These are phyloP conservation scores for Blastomyces silverae DNA, from an alignment of 2,329 filamentous ascomycete genomes.

Conservation along the genomic window DNA sequence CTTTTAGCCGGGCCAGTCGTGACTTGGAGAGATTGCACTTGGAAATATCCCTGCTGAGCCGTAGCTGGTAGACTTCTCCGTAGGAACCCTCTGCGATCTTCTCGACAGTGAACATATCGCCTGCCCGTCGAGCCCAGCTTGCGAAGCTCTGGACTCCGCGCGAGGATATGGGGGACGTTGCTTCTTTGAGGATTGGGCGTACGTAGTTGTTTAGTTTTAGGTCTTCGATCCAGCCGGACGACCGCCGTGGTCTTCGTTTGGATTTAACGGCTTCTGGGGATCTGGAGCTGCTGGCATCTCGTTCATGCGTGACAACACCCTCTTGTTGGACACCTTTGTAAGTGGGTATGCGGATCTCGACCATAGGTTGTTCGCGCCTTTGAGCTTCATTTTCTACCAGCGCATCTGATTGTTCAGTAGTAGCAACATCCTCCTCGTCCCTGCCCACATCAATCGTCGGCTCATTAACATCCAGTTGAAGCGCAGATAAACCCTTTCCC, in stretches of 20 bases:
- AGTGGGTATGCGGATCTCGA: slow-evolving; percentile 7
- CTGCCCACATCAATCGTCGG: background rate
- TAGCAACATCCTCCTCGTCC: background rate
- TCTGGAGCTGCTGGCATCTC: background rate
- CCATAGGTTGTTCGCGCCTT: background rate
- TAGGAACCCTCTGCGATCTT: slow-evolving; percentile 63
- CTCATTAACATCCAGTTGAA: slow-evolving; percentile 1
- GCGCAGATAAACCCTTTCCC: background rate
- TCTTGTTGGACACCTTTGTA: background rate
- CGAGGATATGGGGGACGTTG: slow-evolving; percentile 32
- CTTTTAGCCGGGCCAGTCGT: slow-evolving; percentile 34
- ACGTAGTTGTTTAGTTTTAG: slow-evolving; percentile 33
- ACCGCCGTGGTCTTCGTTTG: slow-evolving; percentile 25
- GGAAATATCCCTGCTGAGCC: slow-evolving; percentile 35
- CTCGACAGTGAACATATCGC: slow-evolving; percentile 41
- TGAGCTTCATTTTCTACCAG: background rate
- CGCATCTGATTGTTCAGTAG: background rate
- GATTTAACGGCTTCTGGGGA: slow-evolving; percentile 17
- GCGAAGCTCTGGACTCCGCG: slow-evolving; percentile 36
- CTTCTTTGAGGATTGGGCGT: slow-evolving; percentile 34
- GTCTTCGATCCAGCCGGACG: slow-evolving; percentile 33
- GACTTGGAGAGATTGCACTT: slow-evolving; percentile 33
- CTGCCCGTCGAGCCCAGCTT: slow-evolving; percentile 36
- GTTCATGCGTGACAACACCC: background rate
- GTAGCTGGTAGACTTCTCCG: slow-evolving; percentile 57